phyloP scores from a whole-genome alignment of 164 flowering plant species.

The Macadamia tetraphylla region DNA sequence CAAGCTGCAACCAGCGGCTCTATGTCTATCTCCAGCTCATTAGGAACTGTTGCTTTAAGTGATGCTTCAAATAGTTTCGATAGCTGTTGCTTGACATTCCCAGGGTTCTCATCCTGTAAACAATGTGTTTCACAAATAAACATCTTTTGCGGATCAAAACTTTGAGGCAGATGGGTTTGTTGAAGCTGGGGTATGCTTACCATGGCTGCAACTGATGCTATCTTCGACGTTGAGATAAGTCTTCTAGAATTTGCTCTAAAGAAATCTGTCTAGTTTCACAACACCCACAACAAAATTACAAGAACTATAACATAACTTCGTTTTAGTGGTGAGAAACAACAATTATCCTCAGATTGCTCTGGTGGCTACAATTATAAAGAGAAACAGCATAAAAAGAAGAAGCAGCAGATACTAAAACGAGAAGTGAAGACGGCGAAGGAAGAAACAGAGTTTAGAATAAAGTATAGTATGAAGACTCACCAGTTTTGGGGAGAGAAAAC shows the following conservation, averaged over 20 bases:
- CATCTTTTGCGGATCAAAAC: background rate
- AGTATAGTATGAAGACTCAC: too few species aligned
- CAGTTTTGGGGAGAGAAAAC: too few species aligned
- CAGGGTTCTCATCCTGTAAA: constrained; percentile 17
- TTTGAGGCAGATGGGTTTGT: too few species aligned
- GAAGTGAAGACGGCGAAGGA: too few species aligned
- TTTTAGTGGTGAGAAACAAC: too few species aligned
- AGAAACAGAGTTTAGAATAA: too few species aligned
- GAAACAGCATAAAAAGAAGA: too few species aligned
- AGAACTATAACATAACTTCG: background rate
- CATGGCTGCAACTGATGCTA: constrained; percentile 35
- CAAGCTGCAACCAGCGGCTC: too few species aligned
- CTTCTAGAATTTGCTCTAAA: constrained; percentile 36
- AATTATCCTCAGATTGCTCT: too few species aligned
- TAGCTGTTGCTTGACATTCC: constrained; percentile 57
- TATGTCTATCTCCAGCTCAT: too few species aligned
- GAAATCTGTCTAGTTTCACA: constrained; percentile 51
- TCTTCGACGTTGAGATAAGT: constrained; percentile 20
- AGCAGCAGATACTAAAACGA: too few species aligned
- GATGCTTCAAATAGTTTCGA: constrained; percentile 58
- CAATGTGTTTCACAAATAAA: background rate
- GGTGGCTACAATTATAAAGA: too few species aligned
- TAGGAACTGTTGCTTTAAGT: constrained; percentile 29
- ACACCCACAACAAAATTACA: constrained; percentile 14
- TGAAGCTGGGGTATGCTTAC: constrained; percentile 20